phyloP scores from a whole-genome alignment of 345 rosid genomes.

The Leavenworthia alabamica region DNA sequence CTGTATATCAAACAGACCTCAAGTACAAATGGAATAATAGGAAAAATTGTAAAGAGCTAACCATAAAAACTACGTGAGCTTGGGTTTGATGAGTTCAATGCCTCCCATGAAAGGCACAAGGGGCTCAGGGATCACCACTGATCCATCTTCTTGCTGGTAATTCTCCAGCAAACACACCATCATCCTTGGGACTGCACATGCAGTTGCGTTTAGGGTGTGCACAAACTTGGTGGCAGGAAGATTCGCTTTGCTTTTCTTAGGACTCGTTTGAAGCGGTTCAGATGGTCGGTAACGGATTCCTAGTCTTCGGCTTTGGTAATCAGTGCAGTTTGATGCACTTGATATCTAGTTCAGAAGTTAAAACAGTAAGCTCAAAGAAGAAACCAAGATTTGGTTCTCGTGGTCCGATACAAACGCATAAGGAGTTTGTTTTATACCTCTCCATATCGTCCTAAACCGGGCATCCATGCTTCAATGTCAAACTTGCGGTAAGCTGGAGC shows the following conservation, averaged over 20 bases:
- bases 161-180: conserved; percentile 81
- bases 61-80: conserved; percentile 25
- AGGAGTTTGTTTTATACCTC: conserved; percentile 50
- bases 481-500: conserved; percentile 93
- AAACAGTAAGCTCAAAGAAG: conserved; percentile 1
- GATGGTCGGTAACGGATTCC: conserved; percentile 86
- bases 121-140: conserved; percentile 63
- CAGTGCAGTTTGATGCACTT: conserved; percentile 91
- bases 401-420: not conserved
- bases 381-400: not conserved
- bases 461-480: conserved; percentile 99
- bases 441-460: conserved; percentile 83
- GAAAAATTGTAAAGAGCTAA: not conserved
- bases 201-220: conserved; percentile 96
- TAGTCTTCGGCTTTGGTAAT: conserved; percentile 86
- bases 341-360: conserved; percentile 60
- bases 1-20: not conserved
- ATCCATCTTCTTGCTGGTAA: conserved; percentile 90
- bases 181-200: conserved; percentile 94
- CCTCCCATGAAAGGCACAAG: conserved; percentile 89
- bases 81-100: conserved; percentile 52
- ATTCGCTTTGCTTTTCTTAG: conserved; percentile 63
- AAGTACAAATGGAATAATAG: conserved; percentile 3
- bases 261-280: conserved; percentile 37
- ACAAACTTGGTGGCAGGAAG: conserved; percentile 60